Conservation (phyloP, 73 alveolate species). For the Tetrahymena borealis region DNA sequence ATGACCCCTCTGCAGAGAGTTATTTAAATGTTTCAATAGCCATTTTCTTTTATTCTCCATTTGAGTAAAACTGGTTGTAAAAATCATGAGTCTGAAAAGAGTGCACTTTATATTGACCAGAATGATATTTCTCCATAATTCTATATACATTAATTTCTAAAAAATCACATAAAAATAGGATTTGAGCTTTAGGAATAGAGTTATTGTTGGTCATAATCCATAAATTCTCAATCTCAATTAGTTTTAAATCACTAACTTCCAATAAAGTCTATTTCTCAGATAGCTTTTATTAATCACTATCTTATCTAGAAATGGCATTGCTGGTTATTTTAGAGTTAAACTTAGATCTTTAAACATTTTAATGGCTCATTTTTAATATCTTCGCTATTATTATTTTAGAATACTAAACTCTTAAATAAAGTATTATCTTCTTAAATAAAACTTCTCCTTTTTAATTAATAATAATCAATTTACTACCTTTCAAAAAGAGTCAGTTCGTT, state of each 20-base stretch:
- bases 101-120: neutral
- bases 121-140: neutral
- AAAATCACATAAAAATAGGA: neutral
- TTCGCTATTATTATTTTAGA: no score
- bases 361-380: no score
- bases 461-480: no score
- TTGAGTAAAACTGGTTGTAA: neutral
- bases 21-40: neutral
- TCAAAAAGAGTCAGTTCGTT: no score
- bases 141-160: neutral
- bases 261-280: neutral
- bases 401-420: no score
- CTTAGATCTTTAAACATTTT: neutral
- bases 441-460: no score
- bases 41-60: neutral
- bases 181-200: neutral
- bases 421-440: no score
- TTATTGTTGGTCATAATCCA: neutral
- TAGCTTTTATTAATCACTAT: neutral
- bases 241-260: neutral
- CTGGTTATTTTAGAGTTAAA: neutral
- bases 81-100: neutral
- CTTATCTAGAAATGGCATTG: neutral
- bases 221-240: neutral
- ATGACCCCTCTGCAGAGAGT: neutral